These are phyloP conservation scores for Umbelopsis sp. DNA, from an alignment of 371 early-diverging fungal genomes.

Conservation along the genomic window DNA sequence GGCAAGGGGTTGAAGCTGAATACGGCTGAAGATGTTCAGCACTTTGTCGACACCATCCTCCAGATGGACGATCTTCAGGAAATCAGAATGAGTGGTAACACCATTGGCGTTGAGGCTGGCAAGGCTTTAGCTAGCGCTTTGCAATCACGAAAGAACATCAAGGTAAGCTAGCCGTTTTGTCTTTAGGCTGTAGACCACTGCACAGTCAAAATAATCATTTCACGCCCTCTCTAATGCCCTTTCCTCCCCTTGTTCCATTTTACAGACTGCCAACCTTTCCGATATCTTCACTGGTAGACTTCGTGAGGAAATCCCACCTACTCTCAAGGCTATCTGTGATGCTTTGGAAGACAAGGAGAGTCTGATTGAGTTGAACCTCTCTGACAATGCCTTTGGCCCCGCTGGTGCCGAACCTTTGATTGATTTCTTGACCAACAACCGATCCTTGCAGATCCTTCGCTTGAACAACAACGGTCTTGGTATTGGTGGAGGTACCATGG, in stretches of 20 bases:
- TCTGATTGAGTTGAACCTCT: constrained; percentile 83
- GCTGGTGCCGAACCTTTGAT: constrained; percentile 90
- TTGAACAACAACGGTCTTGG: constrained; percentile 98
- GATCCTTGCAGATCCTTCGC: constrained; percentile 75
- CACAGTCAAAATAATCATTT: not conserved
- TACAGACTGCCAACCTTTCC: constrained; percentile 65
- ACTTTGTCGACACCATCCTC: constrained; percentile 71
- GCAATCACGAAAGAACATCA: constrained; percentile 65
- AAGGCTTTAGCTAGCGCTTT: constrained; percentile 80
- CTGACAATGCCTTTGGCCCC: constrained; percentile 98
- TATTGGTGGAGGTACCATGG: constrained; percentile 84
- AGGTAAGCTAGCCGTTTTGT: constrained; percentile 55
- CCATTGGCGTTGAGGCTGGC: constrained; percentile 92
- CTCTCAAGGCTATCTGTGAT: constrained; percentile 82
- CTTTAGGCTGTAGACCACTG: not conserved
- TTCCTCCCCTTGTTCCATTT: not conserved
- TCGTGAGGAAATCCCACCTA: constrained; percentile 85
- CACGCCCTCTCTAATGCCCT: not conserved
- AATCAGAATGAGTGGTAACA: constrained; percentile 90
- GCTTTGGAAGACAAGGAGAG: constrained; percentile 79
- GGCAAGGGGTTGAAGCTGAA: constrained; percentile 81
- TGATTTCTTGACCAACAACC: constrained; percentile 79
- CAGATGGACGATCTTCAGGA: constrained; percentile 68
- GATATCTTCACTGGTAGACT: constrained; percentile 97
- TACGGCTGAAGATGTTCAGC: constrained; percentile 80